A percentile compares a stretch with the other conserved stretches of the same genome.
These are phyloP conservation scores for Gossypium stocksii DNA, from an alignment of 345 rosid genomes.

Conservation along the genomic window DNA sequence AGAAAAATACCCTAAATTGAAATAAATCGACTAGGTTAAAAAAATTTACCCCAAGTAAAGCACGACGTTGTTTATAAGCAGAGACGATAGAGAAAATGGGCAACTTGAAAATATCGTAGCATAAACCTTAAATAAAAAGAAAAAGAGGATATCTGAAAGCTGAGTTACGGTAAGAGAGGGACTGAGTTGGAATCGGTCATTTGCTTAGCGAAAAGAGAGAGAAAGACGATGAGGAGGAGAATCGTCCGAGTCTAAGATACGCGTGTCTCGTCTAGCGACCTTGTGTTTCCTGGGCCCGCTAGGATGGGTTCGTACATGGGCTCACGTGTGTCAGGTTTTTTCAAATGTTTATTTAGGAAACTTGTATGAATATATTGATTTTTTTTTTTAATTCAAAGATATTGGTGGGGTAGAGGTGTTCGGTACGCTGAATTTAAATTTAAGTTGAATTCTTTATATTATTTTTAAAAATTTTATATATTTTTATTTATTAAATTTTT, in stretches of 20 bases:
- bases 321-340: too few relatives aligned
- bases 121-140: not conserved
- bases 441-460: too few relatives aligned
- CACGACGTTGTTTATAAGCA: not conserved
- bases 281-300: not conserved
- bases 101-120: not conserved
- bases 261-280: conserved; percentile 14
- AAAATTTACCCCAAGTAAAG: not conserved
- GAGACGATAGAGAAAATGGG: not conserved
- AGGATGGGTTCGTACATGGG: not conserved
- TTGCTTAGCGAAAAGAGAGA: too few relatives aligned
- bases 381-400: too few relatives aligned
- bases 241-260: conserved; percentile 10
- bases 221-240: not conserved
- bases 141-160: not conserved
- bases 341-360: too few relatives aligned
- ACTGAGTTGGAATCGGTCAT: not conserved
- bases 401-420: too few relatives aligned
- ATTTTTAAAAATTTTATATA: too few relatives aligned
- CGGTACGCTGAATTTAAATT: too few relatives aligned
- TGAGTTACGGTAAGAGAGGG: not conserved
- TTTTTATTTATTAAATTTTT: too few relatives aligned
- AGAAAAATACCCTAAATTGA: conserved; percentile 7
- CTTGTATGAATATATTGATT: too few relatives aligned
- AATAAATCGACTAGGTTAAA: not conserved